These are phyloP conservation scores for Lactarius tabidus DNA, from an alignment of 768 basidiomycete species.

Conservation along the genomic window DNA sequence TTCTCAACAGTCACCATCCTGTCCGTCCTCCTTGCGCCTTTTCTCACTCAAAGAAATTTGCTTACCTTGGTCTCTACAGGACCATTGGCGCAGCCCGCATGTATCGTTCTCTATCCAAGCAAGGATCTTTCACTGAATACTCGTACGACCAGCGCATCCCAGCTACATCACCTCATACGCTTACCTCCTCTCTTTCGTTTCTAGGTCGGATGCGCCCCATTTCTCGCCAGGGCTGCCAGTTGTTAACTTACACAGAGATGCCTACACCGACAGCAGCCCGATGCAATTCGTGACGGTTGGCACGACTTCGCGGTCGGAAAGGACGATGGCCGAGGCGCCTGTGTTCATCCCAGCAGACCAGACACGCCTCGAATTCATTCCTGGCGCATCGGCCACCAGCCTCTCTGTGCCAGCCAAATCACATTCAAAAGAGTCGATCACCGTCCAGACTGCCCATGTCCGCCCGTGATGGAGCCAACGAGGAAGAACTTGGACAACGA, in stretches of 20 bases:
- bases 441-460: background rate
- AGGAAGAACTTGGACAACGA: background rate
- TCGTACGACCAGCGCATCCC: conserved; percentile 6
- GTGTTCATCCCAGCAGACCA: conserved; percentile 1
- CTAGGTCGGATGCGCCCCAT: background rate
- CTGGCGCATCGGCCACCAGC: background rate
- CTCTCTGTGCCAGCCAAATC: background rate
- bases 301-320: background rate
- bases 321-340: background rate
- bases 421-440: background rate
- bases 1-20: background rate
- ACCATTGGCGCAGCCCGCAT: conserved; percentile 14
- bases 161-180: background rate
- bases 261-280: background rate
- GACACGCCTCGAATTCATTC: conserved; percentile 6
- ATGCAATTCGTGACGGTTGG: background rate
- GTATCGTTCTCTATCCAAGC: conserved; percentile 9
- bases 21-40: background rate
- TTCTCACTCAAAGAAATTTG: background rate
- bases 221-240: background rate
- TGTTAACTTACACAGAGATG: background rate
- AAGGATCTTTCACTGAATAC: conserved; percentile 15
- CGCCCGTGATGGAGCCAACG: background rate
- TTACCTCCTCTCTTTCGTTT: background rate
- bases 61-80: background rate